Evolutionary conservation across 2,329 filamentous ascomycete species (phyloP).

Genomic region (Hyphodiscus sp.): DNA sequence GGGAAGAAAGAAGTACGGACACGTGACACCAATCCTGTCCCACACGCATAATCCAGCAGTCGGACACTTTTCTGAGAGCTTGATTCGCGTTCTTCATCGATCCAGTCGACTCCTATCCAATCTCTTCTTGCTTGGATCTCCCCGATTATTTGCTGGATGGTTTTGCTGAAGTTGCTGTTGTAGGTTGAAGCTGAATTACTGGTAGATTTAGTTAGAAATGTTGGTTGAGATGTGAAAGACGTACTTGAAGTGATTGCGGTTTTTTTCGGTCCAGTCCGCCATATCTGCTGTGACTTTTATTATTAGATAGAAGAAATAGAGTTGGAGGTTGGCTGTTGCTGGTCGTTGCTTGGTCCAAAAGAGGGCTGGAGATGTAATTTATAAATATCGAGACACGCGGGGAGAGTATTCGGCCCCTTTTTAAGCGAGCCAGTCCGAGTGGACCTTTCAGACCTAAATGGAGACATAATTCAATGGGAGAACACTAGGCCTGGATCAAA

Average conservation of each 20-base stretch:
- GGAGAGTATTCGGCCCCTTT: not conserved
- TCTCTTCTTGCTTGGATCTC: conserved; percentile 46
- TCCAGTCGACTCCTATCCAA: conserved; percentile 58
- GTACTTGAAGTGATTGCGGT: conserved; percentile 33
- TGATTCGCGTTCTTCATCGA: conserved; percentile 30
- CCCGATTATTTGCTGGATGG: conserved; percentile 45
- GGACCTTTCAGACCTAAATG: no score
- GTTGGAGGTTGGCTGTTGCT: not conserved
- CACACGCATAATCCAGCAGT: conserved; percentile 71
- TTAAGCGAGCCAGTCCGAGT: no score
- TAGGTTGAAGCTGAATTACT: conserved; percentile 47
- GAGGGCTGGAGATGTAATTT: not conserved
- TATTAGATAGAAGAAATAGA: not conserved
- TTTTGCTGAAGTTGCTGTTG: conserved; percentile 49
- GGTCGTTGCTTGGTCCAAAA: no score
- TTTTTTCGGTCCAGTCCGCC: conserved; percentile 29
- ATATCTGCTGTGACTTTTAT: not conserved
- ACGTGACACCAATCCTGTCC: conserved; percentile 59
- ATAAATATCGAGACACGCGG: not conserved
- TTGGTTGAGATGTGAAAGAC: conserved; percentile 5
- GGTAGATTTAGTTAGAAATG: not conserved
- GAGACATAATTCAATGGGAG: no score
- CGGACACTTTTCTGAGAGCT: conserved; percentile 35
- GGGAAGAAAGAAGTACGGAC: conserved; percentile 35
- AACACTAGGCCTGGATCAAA: no score